Evolutionary conservation across 2,329 filamentous ascomycete genomes (phyloP).

Genomic region (Xylaria arbuscula): DNA sequence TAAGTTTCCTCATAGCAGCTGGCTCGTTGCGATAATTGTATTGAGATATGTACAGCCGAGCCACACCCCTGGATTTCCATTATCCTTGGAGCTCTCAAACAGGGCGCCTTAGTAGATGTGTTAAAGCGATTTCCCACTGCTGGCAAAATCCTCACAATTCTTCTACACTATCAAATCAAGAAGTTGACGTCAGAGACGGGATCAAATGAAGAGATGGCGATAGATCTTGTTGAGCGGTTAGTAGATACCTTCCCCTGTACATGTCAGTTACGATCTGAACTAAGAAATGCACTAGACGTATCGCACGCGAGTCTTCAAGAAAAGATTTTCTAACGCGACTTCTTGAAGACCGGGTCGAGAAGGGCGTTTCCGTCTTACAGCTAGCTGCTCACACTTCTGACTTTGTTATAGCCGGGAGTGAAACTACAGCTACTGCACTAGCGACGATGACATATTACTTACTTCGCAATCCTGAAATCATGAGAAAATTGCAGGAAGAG

Average conservation of each 20-base stretch:
- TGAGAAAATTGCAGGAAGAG: conserved; percentile 32
- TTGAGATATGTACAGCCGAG: conserved; percentile 26
- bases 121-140: conserved; percentile 42
- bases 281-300: conserved; percentile 36
- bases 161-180: conserved; percentile 34
- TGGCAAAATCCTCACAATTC: conserved; percentile 26
- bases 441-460: conserved; percentile 37
- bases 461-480: conserved; percentile 28
- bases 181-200: conserved; percentile 33
- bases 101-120: conserved; percentile 40
- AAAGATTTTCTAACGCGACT: conserved; percentile 45
- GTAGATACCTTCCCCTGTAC: not conserved
- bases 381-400: conserved; percentile 46
- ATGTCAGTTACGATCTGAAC: not conserved
- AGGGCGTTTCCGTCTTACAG: conserved; percentile 41
- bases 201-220: conserved; percentile 37
- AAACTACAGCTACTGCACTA: conserved; percentile 38
- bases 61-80: conserved; percentile 43
- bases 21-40: not conserved
- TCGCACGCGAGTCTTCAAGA: conserved; percentile 29
- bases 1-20: not conserved
- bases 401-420: conserved; percentile 44
- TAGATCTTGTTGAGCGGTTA: conserved; percentile 38
- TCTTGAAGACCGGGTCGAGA: conserved; percentile 38
- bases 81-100: conserved; percentile 35